A percentile compares a stretch with the other conserved stretches of the same genome.
These are phyloP conservation scores for Erysimum pusillum DNA, from an alignment of 441 rosid genomes.

Conservation along the genomic window DNA sequence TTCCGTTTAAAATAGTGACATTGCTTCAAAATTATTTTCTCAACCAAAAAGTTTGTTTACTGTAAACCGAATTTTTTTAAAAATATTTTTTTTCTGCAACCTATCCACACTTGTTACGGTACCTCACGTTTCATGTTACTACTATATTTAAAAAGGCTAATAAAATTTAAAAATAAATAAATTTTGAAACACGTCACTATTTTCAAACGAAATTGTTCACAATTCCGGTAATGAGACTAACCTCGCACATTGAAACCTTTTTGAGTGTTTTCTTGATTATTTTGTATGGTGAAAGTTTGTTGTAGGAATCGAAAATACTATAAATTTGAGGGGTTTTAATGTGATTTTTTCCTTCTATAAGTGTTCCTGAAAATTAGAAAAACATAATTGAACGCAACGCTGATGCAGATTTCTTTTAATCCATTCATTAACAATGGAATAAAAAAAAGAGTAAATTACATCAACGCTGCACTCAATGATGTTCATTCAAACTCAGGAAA, in stretches of 20 bases:
- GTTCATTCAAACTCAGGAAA: slow-evolving; percentile 36
- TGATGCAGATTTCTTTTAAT: slow-evolving; percentile 31
- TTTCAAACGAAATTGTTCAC: not conserved
- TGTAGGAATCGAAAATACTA: slow-evolving; percentile 4
- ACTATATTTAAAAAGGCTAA: no score
- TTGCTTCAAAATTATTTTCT: not conserved
- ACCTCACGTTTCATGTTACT: no score
- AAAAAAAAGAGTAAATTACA: slow-evolving; percentile 35
- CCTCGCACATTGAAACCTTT: slow-evolving; percentile 16
- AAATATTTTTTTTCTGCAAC: no score
- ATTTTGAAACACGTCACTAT: slow-evolving; percentile 11
- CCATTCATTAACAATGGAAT: not conserved
- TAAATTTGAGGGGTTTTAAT: not conserved
- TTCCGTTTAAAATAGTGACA: not conserved
- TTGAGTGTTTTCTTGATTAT: slow-evolving; percentile 10
- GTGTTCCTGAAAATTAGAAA: slow-evolving; percentile 31
- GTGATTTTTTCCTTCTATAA: not conserved
- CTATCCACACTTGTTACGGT: no score
- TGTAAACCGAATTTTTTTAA: no score
- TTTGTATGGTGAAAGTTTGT: slow-evolving; percentile 36
- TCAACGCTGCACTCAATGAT: slow-evolving; percentile 50
- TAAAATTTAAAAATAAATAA: no score
- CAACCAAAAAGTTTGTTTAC: not conserved
- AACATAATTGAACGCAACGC: slow-evolving; percentile 44
- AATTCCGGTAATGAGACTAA: slow-evolving; percentile 15